Conservation (phyloP, 768 basidiomycete genomes). For the Megacollybia marginata region DNA sequence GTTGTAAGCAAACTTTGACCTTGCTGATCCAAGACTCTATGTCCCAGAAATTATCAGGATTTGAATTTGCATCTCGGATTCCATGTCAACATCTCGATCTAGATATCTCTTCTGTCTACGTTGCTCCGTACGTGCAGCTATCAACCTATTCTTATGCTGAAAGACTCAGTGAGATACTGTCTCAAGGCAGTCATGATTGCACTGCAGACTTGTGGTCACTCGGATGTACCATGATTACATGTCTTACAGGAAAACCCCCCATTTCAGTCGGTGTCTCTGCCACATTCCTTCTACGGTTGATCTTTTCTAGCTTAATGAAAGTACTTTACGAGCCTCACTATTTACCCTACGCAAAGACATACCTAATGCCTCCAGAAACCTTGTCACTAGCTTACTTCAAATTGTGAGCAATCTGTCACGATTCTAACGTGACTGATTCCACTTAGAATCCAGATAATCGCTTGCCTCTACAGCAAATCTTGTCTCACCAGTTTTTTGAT, state of each 20-base stretch:
- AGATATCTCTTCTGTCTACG: slow-evolving; percentile 18
- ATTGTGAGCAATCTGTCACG: slow-evolving; percentile 11
- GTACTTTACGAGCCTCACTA: not conserved
- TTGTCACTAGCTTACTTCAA: slow-evolving; percentile 19
- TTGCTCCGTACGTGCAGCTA: slow-evolving; percentile 28
- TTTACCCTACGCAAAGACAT: not conserved
- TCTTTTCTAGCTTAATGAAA: not conserved
- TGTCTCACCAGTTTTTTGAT: not conserved
- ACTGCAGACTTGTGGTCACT: slow-evolving; percentile 40
- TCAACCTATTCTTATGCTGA: not conserved
- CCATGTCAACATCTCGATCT: slow-evolving; percentile 14
- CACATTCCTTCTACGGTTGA: too few relatives aligned
- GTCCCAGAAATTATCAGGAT: slow-evolving; percentile 37
- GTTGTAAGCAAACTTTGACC: slow-evolving; percentile 24
- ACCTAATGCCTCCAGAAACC: slow-evolving; percentile 12
- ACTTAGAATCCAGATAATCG: not conserved
- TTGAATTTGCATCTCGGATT: slow-evolving; percentile 26
- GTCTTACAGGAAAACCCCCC: slow-evolving; percentile 26
- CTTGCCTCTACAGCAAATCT: not conserved
- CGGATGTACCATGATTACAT: slow-evolving; percentile 32
- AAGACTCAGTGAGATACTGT: slow-evolving; percentile 29
- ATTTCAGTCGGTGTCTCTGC: slow-evolving; percentile 7
- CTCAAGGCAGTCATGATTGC: slow-evolving; percentile 23
- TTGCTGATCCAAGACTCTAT: not conserved
- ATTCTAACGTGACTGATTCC: not conserved